Percentiles rank a stretch among this genome's conserved stretches.
Conservation (phyloP, 2,329 filamentous ascomycete species). For the Sporothrix curviconia region DNA sequence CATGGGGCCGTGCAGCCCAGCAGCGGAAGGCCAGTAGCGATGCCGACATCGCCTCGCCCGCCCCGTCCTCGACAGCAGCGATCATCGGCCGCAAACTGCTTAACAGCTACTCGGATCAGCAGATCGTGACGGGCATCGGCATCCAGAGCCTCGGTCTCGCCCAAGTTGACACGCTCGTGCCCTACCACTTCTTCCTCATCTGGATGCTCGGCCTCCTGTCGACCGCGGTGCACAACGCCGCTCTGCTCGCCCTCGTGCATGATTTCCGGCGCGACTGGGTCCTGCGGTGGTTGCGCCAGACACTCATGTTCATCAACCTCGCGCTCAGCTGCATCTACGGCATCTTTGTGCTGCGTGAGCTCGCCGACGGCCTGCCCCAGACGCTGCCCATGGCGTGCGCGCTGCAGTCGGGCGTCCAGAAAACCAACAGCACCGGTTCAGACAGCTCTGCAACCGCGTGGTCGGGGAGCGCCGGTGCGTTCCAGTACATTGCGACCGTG, state of each 20-base stretch:
- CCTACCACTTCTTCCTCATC: slow-evolving; percentile 66
- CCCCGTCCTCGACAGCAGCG: not conserved
- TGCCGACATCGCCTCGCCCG: slow-evolving; percentile 26
- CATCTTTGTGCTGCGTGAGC: slow-evolving; percentile 49
- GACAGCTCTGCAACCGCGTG: slow-evolving; percentile 24
- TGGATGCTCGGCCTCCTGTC: slow-evolving; percentile 61
- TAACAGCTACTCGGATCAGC: slow-evolving; percentile 59
- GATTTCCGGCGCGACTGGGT: slow-evolving; percentile 63
- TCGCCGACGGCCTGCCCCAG: slow-evolving; percentile 42
- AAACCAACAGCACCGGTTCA: slow-evolving; percentile 16
- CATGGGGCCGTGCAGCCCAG: slow-evolving; percentile 23
- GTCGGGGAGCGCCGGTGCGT: slow-evolving; percentile 29
- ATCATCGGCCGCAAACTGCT: slow-evolving; percentile 57
- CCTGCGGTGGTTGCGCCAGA: slow-evolving; percentile 57
- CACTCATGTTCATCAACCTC: slow-evolving; percentile 60
- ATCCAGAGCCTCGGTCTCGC: slow-evolving; percentile 58
- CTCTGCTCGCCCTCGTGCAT: slow-evolving; percentile 57
- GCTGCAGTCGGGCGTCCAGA: slow-evolving; percentile 34
- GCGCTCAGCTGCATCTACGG: slow-evolving; percentile 50
- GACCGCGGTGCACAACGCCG: slow-evolving; percentile 59
- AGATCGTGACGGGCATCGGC: slow-evolving; percentile 63
- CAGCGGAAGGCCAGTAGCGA: slow-evolving; percentile 27
- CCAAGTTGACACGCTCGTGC: slow-evolving; percentile 50
- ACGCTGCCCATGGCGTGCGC: slow-evolving; percentile 56
- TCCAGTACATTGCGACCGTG: slow-evolving; percentile 54